Percentiles rank a stretch among this genome's conserved stretches.
Evolutionary conservation across 2,329 filamentous ascomycete species (phyloP).

Genomic region (Cordyceps pruinosa): DNA sequence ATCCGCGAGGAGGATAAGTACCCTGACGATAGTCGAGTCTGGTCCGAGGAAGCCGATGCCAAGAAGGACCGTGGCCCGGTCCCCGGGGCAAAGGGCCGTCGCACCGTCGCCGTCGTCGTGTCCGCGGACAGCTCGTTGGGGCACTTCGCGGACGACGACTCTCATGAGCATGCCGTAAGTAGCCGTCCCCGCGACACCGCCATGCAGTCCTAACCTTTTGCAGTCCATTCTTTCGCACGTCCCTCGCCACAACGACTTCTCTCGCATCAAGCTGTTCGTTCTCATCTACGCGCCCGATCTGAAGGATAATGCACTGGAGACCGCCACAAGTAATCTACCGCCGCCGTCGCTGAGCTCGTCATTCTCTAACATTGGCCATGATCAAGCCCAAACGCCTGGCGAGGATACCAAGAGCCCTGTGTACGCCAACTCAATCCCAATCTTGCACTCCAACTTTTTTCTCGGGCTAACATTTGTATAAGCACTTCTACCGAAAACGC

Average conservation of each 20-base stretch:
- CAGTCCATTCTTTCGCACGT: slow-evolving; percentile 86
- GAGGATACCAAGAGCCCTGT: slow-evolving; percentile 55
- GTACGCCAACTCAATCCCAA: slow-evolving; percentile 32
- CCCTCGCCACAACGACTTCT: slow-evolving; percentile 66
- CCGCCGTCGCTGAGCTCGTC: slow-evolving; percentile 68
- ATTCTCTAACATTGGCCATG: slow-evolving; percentile 76
- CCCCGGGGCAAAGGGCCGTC: slow-evolving; percentile 47
- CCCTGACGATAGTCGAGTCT: slow-evolving; percentile 80
- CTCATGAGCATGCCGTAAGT: slow-evolving; percentile 77
- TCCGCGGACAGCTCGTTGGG: slow-evolving; percentile 65
- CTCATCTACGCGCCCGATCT: slow-evolving; percentile 82
- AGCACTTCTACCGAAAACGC: slow-evolving; percentile 43
- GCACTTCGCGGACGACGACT: slow-evolving; percentile 50
- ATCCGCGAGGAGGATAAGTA: slow-evolving; percentile 80
- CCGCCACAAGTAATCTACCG: slow-evolving; percentile 45
- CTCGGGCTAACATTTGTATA: slow-evolving; percentile 29
- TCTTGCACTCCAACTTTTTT: neutral
- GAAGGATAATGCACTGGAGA: slow-evolving; percentile 56
- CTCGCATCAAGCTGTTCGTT: slow-evolving; percentile 71
- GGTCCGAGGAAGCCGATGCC: slow-evolving; percentile 82
- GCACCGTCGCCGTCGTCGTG: slow-evolving; percentile 81
- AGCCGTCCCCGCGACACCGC: neutral
- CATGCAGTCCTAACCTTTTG: slow-evolving; percentile 9
- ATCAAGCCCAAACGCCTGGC: slow-evolving; percentile 61
- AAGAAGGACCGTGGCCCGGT: slow-evolving; percentile 42